Percentiles rank a stretch among this genome's conserved stretches.
These are phyloP conservation scores for Candida michaelii DNA, from an alignment of 805 yeast genomes.

Conservation along the genomic window DNA sequence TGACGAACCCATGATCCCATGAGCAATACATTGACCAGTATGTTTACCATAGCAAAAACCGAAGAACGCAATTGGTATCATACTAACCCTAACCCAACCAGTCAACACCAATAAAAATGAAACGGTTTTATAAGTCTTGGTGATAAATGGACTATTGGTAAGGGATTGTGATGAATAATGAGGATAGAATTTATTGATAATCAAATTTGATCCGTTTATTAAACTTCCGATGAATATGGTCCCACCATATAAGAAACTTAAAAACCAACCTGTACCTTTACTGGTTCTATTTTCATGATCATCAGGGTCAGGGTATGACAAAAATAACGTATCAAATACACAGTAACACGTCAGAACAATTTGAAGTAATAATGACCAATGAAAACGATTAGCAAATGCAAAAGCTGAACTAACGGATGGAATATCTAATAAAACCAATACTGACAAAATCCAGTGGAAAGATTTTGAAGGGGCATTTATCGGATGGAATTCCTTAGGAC, in stretches of 20 bases:
- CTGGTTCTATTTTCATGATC: conserved; percentile 70
- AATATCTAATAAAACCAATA: conserved; percentile 46
- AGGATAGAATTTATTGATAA: conserved; percentile 35
- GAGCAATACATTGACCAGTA: conserved; percentile 95
- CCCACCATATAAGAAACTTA: conserved; percentile 45
- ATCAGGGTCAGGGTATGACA: conserved; percentile 62
- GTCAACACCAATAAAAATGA: conserved; percentile 49
- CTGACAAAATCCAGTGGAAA: conserved; percentile 63
- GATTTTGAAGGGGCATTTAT: conserved; percentile 52
- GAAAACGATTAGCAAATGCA: conserved; percentile 53
- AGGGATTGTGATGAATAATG: conserved; percentile 25
- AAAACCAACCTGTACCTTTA: conserved; percentile 66
- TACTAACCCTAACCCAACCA: conserved; percentile 77
- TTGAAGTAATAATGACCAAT: conserved; percentile 48
- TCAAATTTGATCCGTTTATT: conserved; percentile 50
- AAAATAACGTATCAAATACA: conserved; percentile 53
- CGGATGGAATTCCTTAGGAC: conserved; percentile 41
- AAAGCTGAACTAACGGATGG: conserved; percentile 59
- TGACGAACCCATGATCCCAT: conserved; percentile 94
- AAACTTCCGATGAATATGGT: conserved; percentile 56
- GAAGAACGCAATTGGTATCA: conserved; percentile 80
- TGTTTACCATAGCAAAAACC: conserved; percentile 85
- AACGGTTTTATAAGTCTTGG: conserved; percentile 37
- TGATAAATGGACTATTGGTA: not conserved
- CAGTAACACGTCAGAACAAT: conserved; percentile 49